Base-by-base conservation (phyloP, 2,329 filamentous ascomycete species). In the Nemania sp. region DNA sequence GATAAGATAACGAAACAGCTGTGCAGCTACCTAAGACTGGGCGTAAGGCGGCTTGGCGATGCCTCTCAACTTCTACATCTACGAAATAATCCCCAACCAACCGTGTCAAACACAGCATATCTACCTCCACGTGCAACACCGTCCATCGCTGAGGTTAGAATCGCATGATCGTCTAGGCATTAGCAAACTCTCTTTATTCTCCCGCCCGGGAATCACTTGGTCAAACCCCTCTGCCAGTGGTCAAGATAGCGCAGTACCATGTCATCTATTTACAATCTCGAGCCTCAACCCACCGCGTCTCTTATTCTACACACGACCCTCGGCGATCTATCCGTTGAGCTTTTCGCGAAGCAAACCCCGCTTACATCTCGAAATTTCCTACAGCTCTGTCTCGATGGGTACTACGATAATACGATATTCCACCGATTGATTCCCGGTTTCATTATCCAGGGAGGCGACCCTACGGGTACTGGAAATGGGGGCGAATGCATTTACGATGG, bases 321-420 rank as follows among this genome's bases (percentile, higher is more conserved):
- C 47, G 95, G 95, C 76, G 93, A 97, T 71, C 84, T 99, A 59
- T 88, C 90, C 39, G 85, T 99, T 76, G 92, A 97, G 76, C 87
- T 99, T 59, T 99, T 97, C 81, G 93, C 93, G 17, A 95, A 95
- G 73, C 95, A 99, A 77, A 90, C 91, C 0, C 95, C 95, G 9
- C 82, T 97, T 64, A 90, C 95, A 25, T 92, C 89, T 73, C 92
- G 94, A 68, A 98, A 97, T 79, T 99, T 99, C 77, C 84, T 99
- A 39, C 95, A 99, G 76, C 89, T 93, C 72, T 95, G 91, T 73
- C 85, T 97, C 68, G 93, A 99, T 74, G 92, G 92, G 68, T 98
- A 98, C 80, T 99, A 98, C 80, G 89, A 92, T 70, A 88, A 89
- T 72, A 97, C 93, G 0, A 88, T 95, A 64, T 99, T 99, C 78